Percentiles rank a stretch among this genome's conserved stretches.
These are phyloP conservation scores for Guadua angustifolia DNA, from an alignment of 176 grass and related monocot genomes.

Conservation along the genomic window DNA sequence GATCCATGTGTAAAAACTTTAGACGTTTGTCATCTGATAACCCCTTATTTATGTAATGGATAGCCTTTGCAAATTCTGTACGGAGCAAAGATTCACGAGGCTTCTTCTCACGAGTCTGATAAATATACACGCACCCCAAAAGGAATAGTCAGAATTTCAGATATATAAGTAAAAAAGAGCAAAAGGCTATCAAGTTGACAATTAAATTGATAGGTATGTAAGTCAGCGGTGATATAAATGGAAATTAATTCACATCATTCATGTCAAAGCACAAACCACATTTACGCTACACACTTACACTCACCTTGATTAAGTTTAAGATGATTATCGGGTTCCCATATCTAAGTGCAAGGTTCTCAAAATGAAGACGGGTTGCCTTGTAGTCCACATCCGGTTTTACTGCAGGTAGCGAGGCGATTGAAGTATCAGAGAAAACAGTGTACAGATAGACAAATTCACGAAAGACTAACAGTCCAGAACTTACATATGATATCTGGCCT, in stretches of 20 bases:
- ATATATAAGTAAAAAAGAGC: conserved; percentile 16
- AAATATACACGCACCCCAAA: conserved; percentile 44
- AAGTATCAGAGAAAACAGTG: conserved; percentile 31
- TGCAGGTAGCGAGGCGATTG: conserved; percentile 45
- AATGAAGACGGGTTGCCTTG: conserved; percentile 85
- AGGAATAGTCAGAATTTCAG: conserved; percentile 39
- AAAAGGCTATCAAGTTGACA: conserved; percentile 27
- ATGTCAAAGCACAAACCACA: conserved; percentile 15
- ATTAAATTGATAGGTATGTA: conserved; percentile 27
- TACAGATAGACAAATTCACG: conserved; percentile 8
- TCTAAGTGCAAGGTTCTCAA: conserved; percentile 94
- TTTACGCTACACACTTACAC: conserved; percentile 21
- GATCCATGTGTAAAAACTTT: conserved; percentile 97
- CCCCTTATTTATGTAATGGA: conserved; percentile 83
- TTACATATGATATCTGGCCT: conserved; percentile 95
- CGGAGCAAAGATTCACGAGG: conserved; percentile 94
- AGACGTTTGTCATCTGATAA: conserved; percentile 67
- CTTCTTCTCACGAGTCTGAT: conserved; percentile 94
- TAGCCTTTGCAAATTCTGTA: conserved; percentile 89
- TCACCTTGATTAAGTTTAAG: conserved; percentile 99
- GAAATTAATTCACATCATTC: background rate
- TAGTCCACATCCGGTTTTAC: conserved; percentile 81
- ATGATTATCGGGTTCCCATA: conserved; percentile 95
- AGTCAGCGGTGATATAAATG: conserved; percentile 1
- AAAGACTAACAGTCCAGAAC: conserved; percentile 40